Evolutionary conservation across 805 yeast species (phyloP), one percentile per base, ranked within the genome.

Genomic region (Crinitomyces ghanaensis): DNA sequence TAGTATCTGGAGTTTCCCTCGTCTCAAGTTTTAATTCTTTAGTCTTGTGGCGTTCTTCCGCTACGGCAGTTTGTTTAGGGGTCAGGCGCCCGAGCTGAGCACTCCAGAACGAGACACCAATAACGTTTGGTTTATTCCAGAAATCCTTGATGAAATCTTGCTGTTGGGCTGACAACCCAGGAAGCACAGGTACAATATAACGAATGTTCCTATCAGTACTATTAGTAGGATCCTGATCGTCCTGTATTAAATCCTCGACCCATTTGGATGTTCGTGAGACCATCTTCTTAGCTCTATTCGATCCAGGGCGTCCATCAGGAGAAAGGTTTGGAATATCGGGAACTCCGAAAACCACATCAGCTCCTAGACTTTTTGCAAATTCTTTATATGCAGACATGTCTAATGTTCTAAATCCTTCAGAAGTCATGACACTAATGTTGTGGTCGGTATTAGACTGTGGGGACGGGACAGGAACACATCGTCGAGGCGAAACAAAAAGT

Each of bases 241-340:
- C 31, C 19, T 35, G 36, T 19, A 38, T 15, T 12, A 49, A 43
- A 33, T 34, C 38, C 11, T 40, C 34, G 27, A 55, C 31, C 66
- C 66, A 61, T 16, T 31, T 37, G 28, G 43, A 44, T 7, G 59
- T 45, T 11, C 66, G 45, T 11, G 28, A 14, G n/a, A 45, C 38
- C 62, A 62, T 57, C 33, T 59, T 59, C 19, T 49, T 45, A 12
- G 45, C 37, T 25, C 65, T 42, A 40, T 62, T 61, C 18, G 43
- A 42, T 5, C 66, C 66, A 2, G 57, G 52, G 11, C 29, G 19
- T 5, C 47, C 51, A 17, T 47, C 51, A 6, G 47, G 43, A 14
- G 49, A 42, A 25, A 47, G 45, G 19, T 51, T 46, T 3, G 60
- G 56, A 14, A 45, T 22, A 37, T 57, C 62, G 11, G 49, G 50